Conservation (phyloP, 306 rosid genomes). For the Rosa multiflora region DNA sequence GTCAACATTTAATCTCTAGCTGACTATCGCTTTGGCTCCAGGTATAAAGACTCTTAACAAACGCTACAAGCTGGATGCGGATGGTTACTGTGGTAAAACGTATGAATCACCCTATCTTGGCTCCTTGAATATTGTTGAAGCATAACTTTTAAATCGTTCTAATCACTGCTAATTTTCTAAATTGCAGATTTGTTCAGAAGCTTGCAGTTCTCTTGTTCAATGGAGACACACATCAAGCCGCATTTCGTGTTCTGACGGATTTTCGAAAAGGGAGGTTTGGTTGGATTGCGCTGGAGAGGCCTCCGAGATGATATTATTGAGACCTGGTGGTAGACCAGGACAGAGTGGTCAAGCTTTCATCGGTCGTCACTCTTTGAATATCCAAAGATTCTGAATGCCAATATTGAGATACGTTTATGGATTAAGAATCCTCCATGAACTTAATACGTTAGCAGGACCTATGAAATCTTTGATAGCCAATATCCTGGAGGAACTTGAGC, state of each 20-base stretch:
- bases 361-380: not conserved
- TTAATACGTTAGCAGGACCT: not conserved
- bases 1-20: not conserved
- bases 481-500: not conserved
- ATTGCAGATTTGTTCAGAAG: conserved; percentile 73
- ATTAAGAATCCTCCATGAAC: not conserved
- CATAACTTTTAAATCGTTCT: conserved; percentile 13
- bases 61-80: conserved; percentile 74
- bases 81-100: conserved; percentile 62
- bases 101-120: conserved; percentile 32
- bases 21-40: conserved; percentile 14
- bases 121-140: not conserved
- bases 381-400: conserved; percentile 12
- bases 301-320: conserved; percentile 49
- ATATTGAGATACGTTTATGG: not conserved
- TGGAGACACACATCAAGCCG: conserved; percentile 75
- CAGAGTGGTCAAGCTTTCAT: conserved; percentile 15
- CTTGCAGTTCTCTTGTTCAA: conserved; percentile 70
- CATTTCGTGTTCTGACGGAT: conserved; percentile 76
- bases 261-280: conserved; percentile 87
- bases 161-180: conserved; percentile 8
- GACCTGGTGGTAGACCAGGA: conserved; percentile 9
- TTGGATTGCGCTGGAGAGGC: conserved; percentile 91
- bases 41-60: conserved; percentile 58
- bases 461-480: not conserved